phyloP scores from a whole-genome alignment of 345 rosid species.

The Anastatica hierochuntica region DNA sequence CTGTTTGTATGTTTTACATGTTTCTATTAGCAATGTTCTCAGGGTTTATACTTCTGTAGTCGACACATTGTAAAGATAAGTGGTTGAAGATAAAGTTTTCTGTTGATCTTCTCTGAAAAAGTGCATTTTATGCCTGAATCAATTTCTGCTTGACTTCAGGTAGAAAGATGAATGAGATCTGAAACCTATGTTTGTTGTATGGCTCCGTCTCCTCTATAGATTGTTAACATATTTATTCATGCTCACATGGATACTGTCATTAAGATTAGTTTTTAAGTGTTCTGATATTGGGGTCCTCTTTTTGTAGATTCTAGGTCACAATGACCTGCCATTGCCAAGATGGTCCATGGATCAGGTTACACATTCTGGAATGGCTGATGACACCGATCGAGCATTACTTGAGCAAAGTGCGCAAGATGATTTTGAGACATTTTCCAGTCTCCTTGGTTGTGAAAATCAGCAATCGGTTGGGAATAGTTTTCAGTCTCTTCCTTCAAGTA shows the following conservation, averaged over 20 bases:
- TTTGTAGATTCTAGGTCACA: constrained; percentile 37
- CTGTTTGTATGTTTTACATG: too few relatives aligned
- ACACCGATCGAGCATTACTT: constrained; percentile 31
- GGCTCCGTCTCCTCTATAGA: too few relatives aligned
- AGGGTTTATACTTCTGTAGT: too few relatives aligned
- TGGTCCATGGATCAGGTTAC: constrained; percentile 32
- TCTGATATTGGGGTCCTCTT: constrained; percentile 7
- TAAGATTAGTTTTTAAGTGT: neutral
- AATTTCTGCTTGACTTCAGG: constrained; percentile 8
- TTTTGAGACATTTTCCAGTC: constrained; percentile 27
- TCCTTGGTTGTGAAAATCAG: constrained; percentile 31
- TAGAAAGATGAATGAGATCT: too few relatives aligned
- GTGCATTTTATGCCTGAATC: too few relatives aligned
- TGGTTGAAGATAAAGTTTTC: too few relatives aligned
- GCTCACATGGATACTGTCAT: neutral
- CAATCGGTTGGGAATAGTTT: constrained; percentile 25
- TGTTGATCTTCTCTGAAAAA: too few relatives aligned
- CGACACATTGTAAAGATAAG: too few relatives aligned
- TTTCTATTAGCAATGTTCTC: too few relatives aligned
- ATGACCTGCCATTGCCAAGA: constrained; percentile 19
- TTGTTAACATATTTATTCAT: too few relatives aligned
- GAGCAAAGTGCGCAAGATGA: constrained; percentile 39
- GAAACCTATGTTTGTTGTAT: too few relatives aligned
- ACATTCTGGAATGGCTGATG: constrained; percentile 38
- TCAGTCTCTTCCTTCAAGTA: constrained; percentile 23